Percentiles rank a stretch among this genome's conserved stretches.
phyloP scores from a whole-genome alignment of 768 basidiomycete species.

The Russula earlei region DNA sequence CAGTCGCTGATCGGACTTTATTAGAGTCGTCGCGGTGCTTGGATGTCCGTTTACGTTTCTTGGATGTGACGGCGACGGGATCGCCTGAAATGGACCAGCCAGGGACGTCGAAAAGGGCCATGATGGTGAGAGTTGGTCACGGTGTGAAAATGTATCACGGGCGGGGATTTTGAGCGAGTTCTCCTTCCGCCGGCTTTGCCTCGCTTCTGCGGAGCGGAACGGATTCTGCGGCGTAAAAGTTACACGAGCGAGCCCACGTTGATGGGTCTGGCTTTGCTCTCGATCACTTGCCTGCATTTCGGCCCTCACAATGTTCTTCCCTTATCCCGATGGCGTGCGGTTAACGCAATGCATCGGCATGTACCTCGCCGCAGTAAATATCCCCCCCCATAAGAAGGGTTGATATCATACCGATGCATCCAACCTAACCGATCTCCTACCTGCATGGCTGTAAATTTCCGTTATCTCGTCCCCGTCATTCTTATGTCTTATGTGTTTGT shows the following conservation, averaged over 20 bases:
- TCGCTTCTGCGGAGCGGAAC: too few species aligned
- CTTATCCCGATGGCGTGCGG: too few species aligned
- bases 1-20: slow-evolving; percentile 31
- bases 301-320: too few species aligned
- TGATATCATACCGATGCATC: background rate
- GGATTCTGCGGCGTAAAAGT: too few species aligned
- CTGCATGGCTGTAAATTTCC: background rate
- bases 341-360: background rate
- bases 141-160: too few species aligned
- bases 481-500: background rate
- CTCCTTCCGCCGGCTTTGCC: too few species aligned
- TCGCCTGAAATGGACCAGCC: slow-evolving; percentile 49
- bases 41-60: slow-evolving; percentile 43
- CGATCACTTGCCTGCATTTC: too few species aligned
- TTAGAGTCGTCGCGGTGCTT: slow-evolving; percentile 32
- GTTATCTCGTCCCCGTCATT: background rate
- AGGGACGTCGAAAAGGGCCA: slow-evolving; percentile 55
- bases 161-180: too few species aligned
- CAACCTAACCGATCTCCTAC: background rate
- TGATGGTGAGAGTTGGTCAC: slow-evolving; percentile 10
- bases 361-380: background rate
- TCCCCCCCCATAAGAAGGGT: slow-evolving; percentile 1
- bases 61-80: slow-evolving; percentile 27
- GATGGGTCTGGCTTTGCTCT: too few species aligned
- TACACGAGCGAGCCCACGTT: too few species aligned